Base-by-base conservation (phyloP, 768 basidiomycete species). In the Tulasnella sp. region DNA sequence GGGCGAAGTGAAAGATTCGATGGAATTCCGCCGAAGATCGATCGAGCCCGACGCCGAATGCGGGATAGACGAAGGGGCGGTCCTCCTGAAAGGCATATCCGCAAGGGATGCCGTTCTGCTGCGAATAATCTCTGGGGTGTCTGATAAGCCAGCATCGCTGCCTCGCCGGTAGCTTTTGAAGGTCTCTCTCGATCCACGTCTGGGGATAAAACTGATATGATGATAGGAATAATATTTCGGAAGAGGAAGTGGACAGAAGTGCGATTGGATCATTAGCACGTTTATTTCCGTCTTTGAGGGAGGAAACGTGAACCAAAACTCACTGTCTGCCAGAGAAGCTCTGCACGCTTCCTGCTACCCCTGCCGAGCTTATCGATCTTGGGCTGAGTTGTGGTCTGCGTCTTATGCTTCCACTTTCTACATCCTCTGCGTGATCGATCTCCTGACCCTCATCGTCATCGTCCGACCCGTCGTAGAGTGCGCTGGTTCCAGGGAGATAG, bases 101-200 rank as follows among this genome's bases (percentile, higher is more conserved):
- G 57, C 57, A 7, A 59, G 22, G 30, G 49, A 50, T 31, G 57
- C 57, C 12, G 57, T 59, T 24, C 57, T 27, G 25, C 25, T 41
- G n/a, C 57, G 57, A 31, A 59, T 59, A 42, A 49, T 46, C 29
- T 59, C 57, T 27, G 46, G 45, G 4, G 46, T 59, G 25, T 59
- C 57, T 24, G 57, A 59, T 19, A 56, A 44, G 34, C 34, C 34
- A 38, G 34, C 34, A 15, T 38, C 34, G 34, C 34, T 38, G 5
- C 15, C 34, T 7, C 34, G 34, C 15, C 34, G 34, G 27, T 48
- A 48, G 46, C 46, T 48, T 29, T 48, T 48, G 19, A 29, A 21
- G 7, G 46, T 48, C 7, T 21, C 11, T 29, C 11, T 5, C 5
- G 46, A 48, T 22, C 46, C 46, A 7, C 46, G 46, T 7, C 46